These are phyloP conservation scores for Starmerella asiatica DNA, from an alignment of 805 yeast species.

Conservation along the genomic window DNA sequence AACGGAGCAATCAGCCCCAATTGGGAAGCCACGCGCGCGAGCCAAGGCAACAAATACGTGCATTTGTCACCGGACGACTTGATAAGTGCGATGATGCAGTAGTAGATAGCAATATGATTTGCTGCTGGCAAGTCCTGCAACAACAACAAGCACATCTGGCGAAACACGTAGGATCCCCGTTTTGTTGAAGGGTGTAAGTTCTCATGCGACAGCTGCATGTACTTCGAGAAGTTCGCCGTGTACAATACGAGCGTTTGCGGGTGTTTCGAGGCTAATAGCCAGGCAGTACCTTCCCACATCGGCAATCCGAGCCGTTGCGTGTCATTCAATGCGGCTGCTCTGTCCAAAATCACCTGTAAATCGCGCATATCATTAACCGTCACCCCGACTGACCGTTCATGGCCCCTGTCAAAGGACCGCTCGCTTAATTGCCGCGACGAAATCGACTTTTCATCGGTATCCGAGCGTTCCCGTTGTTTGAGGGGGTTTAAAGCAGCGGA, in stretches of 20 bases:
- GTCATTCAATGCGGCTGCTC: neutral
- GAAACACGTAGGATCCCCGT: conserved; percentile 12
- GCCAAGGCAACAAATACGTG: conserved; percentile 11
- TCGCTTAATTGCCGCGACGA: neutral
- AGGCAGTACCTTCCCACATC: conserved; percentile 25
- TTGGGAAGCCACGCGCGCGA: conserved; percentile 2
- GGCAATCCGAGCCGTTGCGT: conserved; percentile 8
- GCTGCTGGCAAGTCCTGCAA: conserved; percentile 3
- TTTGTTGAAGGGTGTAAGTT: conserved; percentile 4
- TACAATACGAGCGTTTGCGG: conserved; percentile 20
- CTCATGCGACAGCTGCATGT: conserved; percentile 9
- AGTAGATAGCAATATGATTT: conserved; percentile 17
- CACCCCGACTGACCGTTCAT: conserved; percentile 7
- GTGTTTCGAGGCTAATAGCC: conserved; percentile 19
- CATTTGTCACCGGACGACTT: conserved; percentile 5
- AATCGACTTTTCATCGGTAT: neutral
- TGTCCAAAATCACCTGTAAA: conserved; percentile 18
- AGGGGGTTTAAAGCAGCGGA: neutral
- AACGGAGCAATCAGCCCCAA: no score
- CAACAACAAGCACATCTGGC: conserved; percentile 12
- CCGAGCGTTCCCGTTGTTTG: neutral
- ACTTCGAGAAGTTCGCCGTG: conserved; percentile 19
- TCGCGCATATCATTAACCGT: conserved; percentile 20
- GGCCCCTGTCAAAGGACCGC: neutral
- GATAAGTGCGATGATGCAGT: conserved; percentile 11